Evolutionary conservation across 2,329 filamentous ascomycete genomes (phyloP), one percentile per base, ranked within the genome.

Genomic region (Alternaria gaisen): DNA sequence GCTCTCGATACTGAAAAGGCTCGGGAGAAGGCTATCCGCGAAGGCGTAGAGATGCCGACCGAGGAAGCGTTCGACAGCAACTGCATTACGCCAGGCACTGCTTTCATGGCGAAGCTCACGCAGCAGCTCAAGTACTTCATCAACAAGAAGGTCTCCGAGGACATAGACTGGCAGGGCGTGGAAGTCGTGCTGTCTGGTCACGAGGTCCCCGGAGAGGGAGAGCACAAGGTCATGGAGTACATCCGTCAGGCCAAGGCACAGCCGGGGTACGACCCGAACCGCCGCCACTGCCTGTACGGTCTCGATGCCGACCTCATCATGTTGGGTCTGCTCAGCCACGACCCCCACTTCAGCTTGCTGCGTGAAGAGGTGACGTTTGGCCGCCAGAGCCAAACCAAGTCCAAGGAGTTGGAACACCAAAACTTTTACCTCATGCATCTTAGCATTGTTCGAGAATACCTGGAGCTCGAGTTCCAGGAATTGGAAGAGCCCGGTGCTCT

Each of bases 211-310:
- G 95, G 95, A 72, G 96, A 99, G 81, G 95, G 95, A 72, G 95
- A 99, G 80, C 95, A 99, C 84, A 99, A 99, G 83, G 97, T 99
- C 81, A 99, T 99, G 95, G 96, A 99, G 81, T 99, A 99, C 80
- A 99, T 99, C 79, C 91, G 95, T 70, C 92, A 96, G 80, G 92
- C 95, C 64, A 98, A 98, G 84, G 93, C 94, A 50, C 95, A 99
- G 80, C 92, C 92, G 2, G 88, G 90, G 65, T 99, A 99, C 80
- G 90, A 97, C 78, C 87, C 92, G 51, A 98, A 99, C 74, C 88
- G 97, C 64, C 92, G 95, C 59, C 95, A 99, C 81, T 99, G 96
- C 80, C 85, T 99, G 65, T 99, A 99, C 80, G 96, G 96, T 24
- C 86, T 99, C 51, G 95, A 99, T 81, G 95, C 95, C 44, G 95